Base-by-base conservation (phyloP, 2,329 filamentous ascomycete genomes). In the Periconia macrospinosa region DNA sequence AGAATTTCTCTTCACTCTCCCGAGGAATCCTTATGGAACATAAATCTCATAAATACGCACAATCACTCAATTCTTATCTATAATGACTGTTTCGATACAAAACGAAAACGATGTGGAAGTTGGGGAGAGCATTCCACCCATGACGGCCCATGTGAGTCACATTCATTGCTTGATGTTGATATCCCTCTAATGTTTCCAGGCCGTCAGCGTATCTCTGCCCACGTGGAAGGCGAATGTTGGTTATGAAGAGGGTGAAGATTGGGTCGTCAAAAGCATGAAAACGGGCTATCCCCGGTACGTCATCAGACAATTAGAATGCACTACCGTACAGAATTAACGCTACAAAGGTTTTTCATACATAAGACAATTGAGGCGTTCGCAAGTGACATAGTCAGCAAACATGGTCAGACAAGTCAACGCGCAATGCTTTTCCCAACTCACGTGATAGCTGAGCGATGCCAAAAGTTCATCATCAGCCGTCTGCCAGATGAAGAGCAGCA, bases 121-220 rank as follows among this genome's bases (percentile, higher is more conserved):
- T 45, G 72, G 72, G 30, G 72, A 75, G 53, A 71, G 66, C 46
- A 63, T 75, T 45, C 72, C 72, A 23, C 70, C 72, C 13, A 65
- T 72, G 55, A 75, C 72, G 30, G 71, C 70, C 54, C 72, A 75
- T 66, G 72, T 75, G 66, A 66, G 72, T 72, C 60, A 61, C 53
- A 33, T 47, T 48, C 42, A 42, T 52, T 46, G 15, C 46, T 30
- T 30, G 20, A 18, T 17, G 9, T 27, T 37, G 43, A 14, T 47
- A 42, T 42, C 45, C 58, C 50, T 59, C 68, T 63, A 64, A 58
- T 44, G 43, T 41, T 33, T 14, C 49, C 60, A 97, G 92, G 94
- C 93, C 60, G 91, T 97, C 60, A 97, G 93, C 73, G 93, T 97
- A 41, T 97, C 94, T 15, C 79, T 99, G 23, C 94, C 94, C 40